phyloP scores from a whole-genome alignment of 345 rosid species.

The Rhodamnia argentea region DNA sequence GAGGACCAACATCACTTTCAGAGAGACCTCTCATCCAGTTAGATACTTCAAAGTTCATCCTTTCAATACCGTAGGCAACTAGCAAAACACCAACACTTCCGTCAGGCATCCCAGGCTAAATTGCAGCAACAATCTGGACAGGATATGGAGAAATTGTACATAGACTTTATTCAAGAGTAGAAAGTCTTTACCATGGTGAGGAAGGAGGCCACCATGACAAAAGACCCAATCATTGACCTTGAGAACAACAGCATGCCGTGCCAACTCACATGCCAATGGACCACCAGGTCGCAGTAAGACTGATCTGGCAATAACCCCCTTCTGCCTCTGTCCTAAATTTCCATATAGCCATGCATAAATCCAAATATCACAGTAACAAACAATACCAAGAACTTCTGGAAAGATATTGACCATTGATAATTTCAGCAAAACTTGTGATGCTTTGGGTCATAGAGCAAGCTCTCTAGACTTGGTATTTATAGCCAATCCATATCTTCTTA shows the following conservation, averaged over 20 bases:
- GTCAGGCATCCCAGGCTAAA: constrained; percentile 10
- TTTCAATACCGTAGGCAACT: constrained; percentile 83
- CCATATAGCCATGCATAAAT: not conserved
- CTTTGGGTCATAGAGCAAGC: not conserved
- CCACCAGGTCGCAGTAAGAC: constrained; percentile 78
- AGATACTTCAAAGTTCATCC: constrained; percentile 76
- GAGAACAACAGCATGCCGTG: constrained; percentile 60
- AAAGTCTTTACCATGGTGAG: constrained; percentile 61
- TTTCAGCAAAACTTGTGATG: not conserved
- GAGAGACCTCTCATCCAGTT: constrained; percentile 72
- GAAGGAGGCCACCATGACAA: constrained; percentile 96
- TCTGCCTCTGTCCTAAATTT: constrained; percentile 96
- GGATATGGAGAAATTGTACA: not conserved
- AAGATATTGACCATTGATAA: not conserved
- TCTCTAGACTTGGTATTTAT: not conserved
- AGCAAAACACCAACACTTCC: constrained; percentile 22
- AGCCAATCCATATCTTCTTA: not conserved
- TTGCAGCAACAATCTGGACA: not conserved
- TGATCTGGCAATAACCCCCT: constrained; percentile 84
- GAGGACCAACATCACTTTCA: constrained; percentile 24
- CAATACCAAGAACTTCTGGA: not conserved
- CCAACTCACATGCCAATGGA: constrained; percentile 65
- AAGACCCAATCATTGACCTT: constrained; percentile 88
- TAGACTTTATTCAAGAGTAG: not conserved
- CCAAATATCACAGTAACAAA: not conserved